Base-by-base conservation (phyloP, 2,329 filamentous ascomycete species). In the Atkinsonella texensis region DNA sequence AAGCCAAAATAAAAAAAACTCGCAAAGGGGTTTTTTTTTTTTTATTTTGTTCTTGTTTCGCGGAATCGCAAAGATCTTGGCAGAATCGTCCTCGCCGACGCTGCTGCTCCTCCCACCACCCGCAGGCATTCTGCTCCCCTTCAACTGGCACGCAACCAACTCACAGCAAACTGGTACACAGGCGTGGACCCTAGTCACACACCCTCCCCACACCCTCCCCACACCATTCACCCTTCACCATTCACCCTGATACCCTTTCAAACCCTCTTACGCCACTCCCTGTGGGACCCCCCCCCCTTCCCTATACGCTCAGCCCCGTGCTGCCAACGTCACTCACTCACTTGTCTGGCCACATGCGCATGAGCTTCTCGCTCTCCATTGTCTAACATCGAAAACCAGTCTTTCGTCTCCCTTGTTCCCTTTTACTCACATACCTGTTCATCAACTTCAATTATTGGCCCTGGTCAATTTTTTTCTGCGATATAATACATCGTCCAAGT, bases 291-390 rank as follows among this genome's bases (percentile, higher is more conserved):
- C 5, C 35, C 12, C 39, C 41, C 32, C 46, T 51, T 50, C 28
- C 28, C 53, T 50, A 50, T 41, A 52, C 56, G 59, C 63, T 70
- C 69, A 71, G 69, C 70, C 70, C 70, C 70, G 67, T 68, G 66
- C 60, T 62, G 62, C 58, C 60, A 69, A 71, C 68, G 67, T 71
- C 68, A 70, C 65, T 62, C 58, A 64, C 62, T 62, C 62, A 62
- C 58, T 66, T 56, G 57, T 57, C 55, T 54, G 53, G 55, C 54
- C 61, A 64, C 63, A 65, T 63, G 62, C 61, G 59, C 61, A 62
- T 55, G 53, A 48, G 42, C 56, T 54, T 53, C 46, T 49, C 51
- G 47, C 51, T 44, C 28, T 52, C 55, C 41, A 46, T 54, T 57
- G 56, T 56, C 53, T 57, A 55, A 58, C 55, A 52, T 53, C 23